phyloP scores from a whole-genome alignment of 352 stramenopile species.

The Phytopythium oedochilum region DNA sequence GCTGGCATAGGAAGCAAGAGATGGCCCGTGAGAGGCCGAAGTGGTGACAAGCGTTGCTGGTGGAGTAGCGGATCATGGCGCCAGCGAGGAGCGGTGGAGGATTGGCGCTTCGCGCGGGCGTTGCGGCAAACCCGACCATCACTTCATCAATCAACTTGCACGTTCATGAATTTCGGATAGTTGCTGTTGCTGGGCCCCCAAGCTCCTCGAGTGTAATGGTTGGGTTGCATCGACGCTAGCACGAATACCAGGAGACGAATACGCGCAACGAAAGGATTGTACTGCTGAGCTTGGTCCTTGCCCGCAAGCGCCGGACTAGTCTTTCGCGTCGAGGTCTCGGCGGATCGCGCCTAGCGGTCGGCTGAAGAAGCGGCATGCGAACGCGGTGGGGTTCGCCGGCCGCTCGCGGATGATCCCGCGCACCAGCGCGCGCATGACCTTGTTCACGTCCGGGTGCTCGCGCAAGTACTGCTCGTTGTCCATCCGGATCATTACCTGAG shows the following conservation, averaged over 20 bases:
- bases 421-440: slow-evolving; percentile 54
- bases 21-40: neutral
- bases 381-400: slow-evolving; percentile 39
- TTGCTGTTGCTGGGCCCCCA: too few species aligned
- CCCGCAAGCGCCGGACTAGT: too few species aligned
- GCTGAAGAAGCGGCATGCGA: slow-evolving; percentile 58
- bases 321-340: slow-evolving; percentile 40
- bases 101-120: neutral
- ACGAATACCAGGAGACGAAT: too few species aligned
- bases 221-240: neutral
- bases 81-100: neutral
- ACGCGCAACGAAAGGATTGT: too few species aligned
- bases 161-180: neutral
- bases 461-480: slow-evolving; percentile 76
- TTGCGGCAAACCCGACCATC: neutral
- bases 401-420: slow-evolving; percentile 51
- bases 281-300: too few species aligned
- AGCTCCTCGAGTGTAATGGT: too few species aligned
- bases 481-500: slow-evolving; percentile 69
- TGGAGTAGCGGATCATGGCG: neutral
- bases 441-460: slow-evolving; percentile 53
- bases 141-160: slow-evolving; percentile 1
- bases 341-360: slow-evolving; percentile 25
- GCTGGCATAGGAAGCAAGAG: neutral
- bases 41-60: neutral